These are phyloP conservation scores for Xylona heveae DNA, from an alignment of 495 filamentous ascomycete species.

Conservation along the genomic window DNA sequence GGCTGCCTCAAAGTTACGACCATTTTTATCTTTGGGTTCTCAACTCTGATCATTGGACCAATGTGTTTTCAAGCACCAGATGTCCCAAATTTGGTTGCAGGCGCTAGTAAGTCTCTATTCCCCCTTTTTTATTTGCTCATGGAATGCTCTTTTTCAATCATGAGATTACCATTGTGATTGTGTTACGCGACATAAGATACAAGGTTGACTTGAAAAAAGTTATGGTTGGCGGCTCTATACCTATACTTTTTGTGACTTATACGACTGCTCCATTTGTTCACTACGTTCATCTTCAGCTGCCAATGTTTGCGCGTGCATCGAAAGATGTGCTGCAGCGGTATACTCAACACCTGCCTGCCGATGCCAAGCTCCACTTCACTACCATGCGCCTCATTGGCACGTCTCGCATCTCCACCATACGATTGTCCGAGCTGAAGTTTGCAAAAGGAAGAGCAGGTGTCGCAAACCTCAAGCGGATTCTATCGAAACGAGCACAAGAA, in stretches of 20 bases:
- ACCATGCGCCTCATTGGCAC: constrained; percentile 46
- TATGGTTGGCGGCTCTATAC: constrained; percentile 34
- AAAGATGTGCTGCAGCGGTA: constrained; percentile 44
- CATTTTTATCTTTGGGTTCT: constrained; percentile 45
- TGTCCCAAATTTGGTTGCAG: constrained; percentile 22
- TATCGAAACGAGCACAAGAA: constrained; percentile 3
- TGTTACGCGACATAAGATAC: neutral
- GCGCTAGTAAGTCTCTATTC: constrained; percentile 19
- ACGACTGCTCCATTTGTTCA: constrained; percentile 17
- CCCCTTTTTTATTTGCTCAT: neutral
- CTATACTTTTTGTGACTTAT: constrained; percentile 43
- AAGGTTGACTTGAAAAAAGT: constrained; percentile 18
- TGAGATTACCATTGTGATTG: neutral
- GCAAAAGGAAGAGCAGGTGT: constrained; percentile 21
- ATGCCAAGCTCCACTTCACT: constrained; percentile 41
- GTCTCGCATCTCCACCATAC: constrained; percentile 24
- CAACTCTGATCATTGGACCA: constrained; percentile 37
- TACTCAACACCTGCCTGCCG: constrained; percentile 34
- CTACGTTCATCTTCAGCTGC: constrained; percentile 10
- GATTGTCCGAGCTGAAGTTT: constrained; percentile 26
- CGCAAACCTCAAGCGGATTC: constrained; percentile 25
- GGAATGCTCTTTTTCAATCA: neutral
- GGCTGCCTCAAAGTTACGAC: constrained; percentile 47
- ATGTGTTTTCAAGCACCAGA: constrained; percentile 27
- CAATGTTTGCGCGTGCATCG: constrained; percentile 27